Base-by-base conservation (phyloP, 2,329 filamentous ascomycete genomes). In the Aureobasidium sp. region DNA sequence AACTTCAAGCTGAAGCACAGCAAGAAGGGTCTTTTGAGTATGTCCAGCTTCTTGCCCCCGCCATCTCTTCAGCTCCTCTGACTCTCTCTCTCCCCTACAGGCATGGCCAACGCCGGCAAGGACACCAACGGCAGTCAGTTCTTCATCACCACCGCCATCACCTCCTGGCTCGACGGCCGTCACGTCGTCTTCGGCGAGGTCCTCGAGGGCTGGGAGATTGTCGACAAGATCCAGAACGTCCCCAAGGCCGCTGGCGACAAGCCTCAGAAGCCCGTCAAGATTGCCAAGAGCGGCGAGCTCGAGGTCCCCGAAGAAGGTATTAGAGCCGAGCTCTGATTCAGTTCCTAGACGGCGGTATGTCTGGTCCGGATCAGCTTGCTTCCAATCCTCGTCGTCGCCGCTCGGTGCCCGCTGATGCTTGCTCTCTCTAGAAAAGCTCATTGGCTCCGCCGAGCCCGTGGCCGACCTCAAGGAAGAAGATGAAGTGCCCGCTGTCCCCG, bases 1-100 rank as follows among this genome's bases (percentile, higher is more conserved):
- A 93, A 91, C 85, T 93, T 94, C 80, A 91, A 93, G 84, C 79
- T 91, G 68, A 90, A 90, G 71, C 88, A 94, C 83, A 81, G 79
- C 77, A 90, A 89, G 80, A 85, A 83, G 72, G 88, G 88, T 65
- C 75, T 88, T 48, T 76, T 93, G 60, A 89, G 77, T 78, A 76
- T 62, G 77, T 62, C 21, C 21, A 27, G 25, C 10, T 22, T 14
- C 22, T 11, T 19, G 6, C n/a, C 12, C 24, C 8, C 7, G 16
- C 37, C 21, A 2, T 21, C 37, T 17, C 37, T 19, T 35, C 16
- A 22, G 19, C 16, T 16, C 19, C 29, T 56, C 44, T 57, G 27
- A 41, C 49, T 25, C 21, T 4, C 16, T 17, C 6, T 7, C 47
- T n/a, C n/a, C n/a, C n/a, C n/a, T n/a, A n/a, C 38, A 76, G 79